A percentile compares a stretch with the other conserved stretches of the same genome.
Evolutionary conservation across 108 stramenopile species (phyloP).

Genomic region (Schizochytrium sp.): DNA sequence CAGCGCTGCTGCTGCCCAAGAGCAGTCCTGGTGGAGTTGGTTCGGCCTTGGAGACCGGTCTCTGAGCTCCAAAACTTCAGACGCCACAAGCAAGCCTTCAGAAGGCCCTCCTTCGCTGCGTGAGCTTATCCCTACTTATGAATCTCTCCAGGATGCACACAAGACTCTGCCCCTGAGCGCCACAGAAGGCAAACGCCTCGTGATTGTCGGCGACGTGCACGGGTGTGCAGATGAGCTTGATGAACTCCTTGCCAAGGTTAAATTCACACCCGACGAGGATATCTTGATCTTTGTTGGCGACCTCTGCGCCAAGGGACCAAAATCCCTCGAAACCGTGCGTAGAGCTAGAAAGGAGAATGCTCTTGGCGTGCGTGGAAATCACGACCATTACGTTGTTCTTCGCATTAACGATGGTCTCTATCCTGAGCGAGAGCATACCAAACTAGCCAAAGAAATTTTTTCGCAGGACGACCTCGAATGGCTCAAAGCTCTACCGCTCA

Average conservation of each 20-base stretch:
- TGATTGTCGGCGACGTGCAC: conserved; percentile 89
- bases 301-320: conserved; percentile 92
- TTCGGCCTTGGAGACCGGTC: too few relatives aligned
- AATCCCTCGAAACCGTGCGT: conserved; percentile 87
- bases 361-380: conserved; percentile 92
- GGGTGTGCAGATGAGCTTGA: conserved; percentile 92
- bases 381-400: conserved; percentile 90
- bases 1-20: too few relatives aligned
- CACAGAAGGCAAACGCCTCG: conserved; percentile 63
- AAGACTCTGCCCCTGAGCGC: conserved; percentile 34
- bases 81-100: too few relatives aligned
- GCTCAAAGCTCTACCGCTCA: conserved; percentile 90
- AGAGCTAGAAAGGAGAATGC: conserved; percentile 90
- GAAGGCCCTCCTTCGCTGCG: too few relatives aligned
- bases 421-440: conserved; percentile 13
- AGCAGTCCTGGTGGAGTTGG: too few relatives aligned
- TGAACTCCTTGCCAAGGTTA: conserved; percentile 84
- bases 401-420: background rate
- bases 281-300: conserved; percentile 90
- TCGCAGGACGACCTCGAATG: conserved; percentile 85
- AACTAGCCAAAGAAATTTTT: background rate
- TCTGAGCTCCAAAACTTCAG: too few relatives aligned
- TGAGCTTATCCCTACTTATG: background rate
- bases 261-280: conserved; percentile 87
- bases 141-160: conserved; percentile 62